Conservation (phyloP, 371 early-diverging fungal species). For the Hamiltosporidium tvaerminnensis region DNA sequence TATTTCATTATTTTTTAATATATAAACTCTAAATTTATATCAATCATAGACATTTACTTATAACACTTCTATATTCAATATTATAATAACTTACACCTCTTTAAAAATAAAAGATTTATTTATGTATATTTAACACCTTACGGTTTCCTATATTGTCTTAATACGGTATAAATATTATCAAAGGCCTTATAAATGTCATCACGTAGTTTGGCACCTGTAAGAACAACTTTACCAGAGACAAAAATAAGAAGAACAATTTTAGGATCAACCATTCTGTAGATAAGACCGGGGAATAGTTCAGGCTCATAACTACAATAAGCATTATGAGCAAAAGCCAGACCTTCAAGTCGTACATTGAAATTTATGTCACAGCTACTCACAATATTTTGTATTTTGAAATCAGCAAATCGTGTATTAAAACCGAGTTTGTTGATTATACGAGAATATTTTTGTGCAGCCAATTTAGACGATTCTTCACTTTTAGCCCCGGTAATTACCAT, state of each 20-base stretch:
- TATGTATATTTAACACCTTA: not conserved
- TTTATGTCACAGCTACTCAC: constrained; percentile 97
- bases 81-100: too few relatives aligned
- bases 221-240: constrained; percentile 97
- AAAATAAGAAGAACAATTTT: constrained; percentile 97
- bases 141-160: constrained; percentile 52
- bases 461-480: constrained; percentile 66
- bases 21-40: too few relatives aligned
- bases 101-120: too few relatives aligned
- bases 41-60: too few relatives aligned
- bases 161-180: constrained; percentile 95
- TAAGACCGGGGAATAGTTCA: constrained; percentile 97
- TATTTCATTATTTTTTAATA: too few relatives aligned
- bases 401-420: constrained; percentile 87
- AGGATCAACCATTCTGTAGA: constrained; percentile 98
- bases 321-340: constrained; percentile 86
- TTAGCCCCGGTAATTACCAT: constrained; percentile 65
- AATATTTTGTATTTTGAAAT: constrained; percentile 99
- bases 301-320: constrained; percentile 96
- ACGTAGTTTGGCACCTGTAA: constrained; percentile 95
- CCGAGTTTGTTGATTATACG: constrained; percentile 97
- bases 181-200: constrained; percentile 98
- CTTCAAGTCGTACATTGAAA: constrained; percentile 96
- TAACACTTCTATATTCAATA: too few relatives aligned
- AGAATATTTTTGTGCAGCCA: constrained; percentile 95